A percentile compares a stretch with the other conserved stretches of the same genome.
phyloP scores from a whole-genome alignment of 208 protist genomes.

The Leishmania aethiopica region DNA sequence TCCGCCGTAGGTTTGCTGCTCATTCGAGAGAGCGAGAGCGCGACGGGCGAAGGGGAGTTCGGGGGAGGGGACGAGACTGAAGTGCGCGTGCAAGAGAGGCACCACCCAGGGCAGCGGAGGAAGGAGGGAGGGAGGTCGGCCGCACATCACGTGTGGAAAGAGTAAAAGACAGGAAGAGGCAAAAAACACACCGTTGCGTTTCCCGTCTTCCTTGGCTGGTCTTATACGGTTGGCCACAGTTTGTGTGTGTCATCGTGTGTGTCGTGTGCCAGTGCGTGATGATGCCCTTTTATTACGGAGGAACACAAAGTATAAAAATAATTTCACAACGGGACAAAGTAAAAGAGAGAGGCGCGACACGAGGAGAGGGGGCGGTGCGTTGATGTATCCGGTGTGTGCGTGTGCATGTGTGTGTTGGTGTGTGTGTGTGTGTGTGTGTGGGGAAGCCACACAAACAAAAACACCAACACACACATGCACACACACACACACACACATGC shows the following conservation, averaged over 20 bases:
- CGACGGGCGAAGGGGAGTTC: background rate
- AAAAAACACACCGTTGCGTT: background rate
- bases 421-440: background rate
- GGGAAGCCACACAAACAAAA: background rate
- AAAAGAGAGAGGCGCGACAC: background rate
- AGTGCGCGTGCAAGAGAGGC: background rate
- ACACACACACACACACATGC: constrained; percentile 5
- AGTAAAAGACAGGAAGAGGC: background rate
- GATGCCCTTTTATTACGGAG: background rate
- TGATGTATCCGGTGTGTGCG: background rate
- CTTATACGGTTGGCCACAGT: background rate
- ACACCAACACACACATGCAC: background rate
- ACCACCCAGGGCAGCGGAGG: background rate
- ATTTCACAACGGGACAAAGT: background rate
- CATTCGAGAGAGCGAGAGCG: background rate
- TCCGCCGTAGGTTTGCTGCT: background rate
- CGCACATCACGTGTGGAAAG: background rate
- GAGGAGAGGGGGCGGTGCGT: background rate
- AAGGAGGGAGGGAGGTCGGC: background rate
- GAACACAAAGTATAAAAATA: background rate
- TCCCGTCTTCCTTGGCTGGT: background rate
- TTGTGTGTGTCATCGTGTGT: background rate
- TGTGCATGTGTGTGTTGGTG: background rate
- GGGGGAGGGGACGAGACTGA: background rate
- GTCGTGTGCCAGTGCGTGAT: background rate